Conservation (phyloP, 257 asterid genomes). For the Salvia splendens region DNA sequence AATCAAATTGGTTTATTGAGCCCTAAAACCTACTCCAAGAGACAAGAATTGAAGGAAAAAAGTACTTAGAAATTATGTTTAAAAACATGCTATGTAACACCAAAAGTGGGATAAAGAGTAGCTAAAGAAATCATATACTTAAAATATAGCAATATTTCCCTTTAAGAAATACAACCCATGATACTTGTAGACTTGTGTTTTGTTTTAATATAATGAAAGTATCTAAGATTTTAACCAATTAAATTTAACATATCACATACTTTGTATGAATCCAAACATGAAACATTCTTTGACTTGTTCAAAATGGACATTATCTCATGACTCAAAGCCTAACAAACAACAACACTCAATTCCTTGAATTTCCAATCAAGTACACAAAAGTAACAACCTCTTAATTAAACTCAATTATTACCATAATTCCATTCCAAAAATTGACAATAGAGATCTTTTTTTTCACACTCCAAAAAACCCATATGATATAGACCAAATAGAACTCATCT, state of each 20-base stretch:
- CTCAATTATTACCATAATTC: background rate
- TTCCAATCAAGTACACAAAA: conserved; percentile 21
- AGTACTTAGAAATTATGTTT: too few relatives aligned
- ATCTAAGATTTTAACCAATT: background rate
- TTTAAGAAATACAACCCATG: too few relatives aligned
- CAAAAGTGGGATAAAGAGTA: too few relatives aligned
- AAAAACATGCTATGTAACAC: too few relatives aligned
- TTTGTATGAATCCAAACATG: background rate
- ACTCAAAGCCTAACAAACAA: background rate
- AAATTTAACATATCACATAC: background rate
- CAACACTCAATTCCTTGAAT: background rate
- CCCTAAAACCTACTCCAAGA: too few relatives aligned
- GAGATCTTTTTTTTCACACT: conserved; percentile 3
- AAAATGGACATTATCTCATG: background rate
- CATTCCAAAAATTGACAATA: conserved; percentile 19
- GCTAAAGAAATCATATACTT: too few relatives aligned
- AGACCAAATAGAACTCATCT: too few relatives aligned
- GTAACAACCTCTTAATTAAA: background rate
- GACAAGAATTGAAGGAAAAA: too few relatives aligned
- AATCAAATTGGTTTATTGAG: too few relatives aligned
- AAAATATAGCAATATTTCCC: too few relatives aligned
- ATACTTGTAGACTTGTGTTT: too few relatives aligned
- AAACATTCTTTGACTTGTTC: background rate
- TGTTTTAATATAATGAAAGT: too few relatives aligned
- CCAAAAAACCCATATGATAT: conserved; percentile 18